Evolutionary conservation across 208 protist genomes (phyloP), one percentile per base, ranked within the genome.

Genomic region (Leishmania arabica): DNA sequence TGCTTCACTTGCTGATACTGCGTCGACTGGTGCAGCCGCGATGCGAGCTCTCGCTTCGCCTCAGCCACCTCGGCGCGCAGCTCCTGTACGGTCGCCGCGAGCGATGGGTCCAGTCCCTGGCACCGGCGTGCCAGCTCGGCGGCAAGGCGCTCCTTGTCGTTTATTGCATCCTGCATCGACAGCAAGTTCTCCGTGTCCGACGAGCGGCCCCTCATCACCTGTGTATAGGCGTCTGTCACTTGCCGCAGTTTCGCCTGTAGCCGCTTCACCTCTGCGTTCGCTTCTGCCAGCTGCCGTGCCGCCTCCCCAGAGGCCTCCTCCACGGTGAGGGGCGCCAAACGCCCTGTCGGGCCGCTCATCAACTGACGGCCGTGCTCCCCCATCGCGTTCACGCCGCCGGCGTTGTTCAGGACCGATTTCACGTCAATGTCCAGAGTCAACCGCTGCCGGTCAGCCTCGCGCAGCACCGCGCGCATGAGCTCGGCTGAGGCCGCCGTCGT

Each of bases 1-100:
- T 90, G 82, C 84, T 92, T 93, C 79, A 96, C 79, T 79, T 94
- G 89, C 79, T 92, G 92, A 65, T 91, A 96, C 85, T 96, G 92
- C 37, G 90, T 92, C 34, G 90, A 94, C 71, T 96, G 90, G 76
- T 91, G 89, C 31, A 96, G 87, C 58, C 90, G 83, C 49, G 82
- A 87, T n/a, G 84, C 82, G 8, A 94, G 87, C 82, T 96, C 92
- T 5, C 81, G 84, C 82, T 85, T 89, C 45, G 90, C 86, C 71
- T 91, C 89, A 0, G 87, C 84, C 74, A 96, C 81, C 85, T 94
- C 92, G 42, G 81, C 56, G 24, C 85, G 89, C 47, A 94, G 85
- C 73, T 86, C 81, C 62, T 88, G 76, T 49, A 94, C 87, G 5
- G 76, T 82, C 54, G 80, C 37, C 40, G 77, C 58, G 69, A 93